Percentiles rank a stretch among this genome's conserved stretches.
Evolutionary conservation across 768 basidiomycete genomes (phyloP).

Genomic region (Mycena vulgaris): DNA sequence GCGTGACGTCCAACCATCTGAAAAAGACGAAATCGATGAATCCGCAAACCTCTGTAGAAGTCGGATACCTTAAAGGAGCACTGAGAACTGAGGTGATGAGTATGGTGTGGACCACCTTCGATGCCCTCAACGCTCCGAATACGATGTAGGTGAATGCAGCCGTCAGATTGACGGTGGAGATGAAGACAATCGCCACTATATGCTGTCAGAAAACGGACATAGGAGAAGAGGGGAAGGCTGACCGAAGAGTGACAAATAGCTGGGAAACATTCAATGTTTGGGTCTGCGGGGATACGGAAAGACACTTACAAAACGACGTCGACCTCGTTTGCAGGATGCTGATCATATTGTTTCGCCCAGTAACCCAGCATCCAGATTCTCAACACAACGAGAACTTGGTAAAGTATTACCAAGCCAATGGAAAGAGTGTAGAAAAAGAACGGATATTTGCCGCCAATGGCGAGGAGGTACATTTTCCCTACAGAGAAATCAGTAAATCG

Average conservation of each 20-base stretch:
- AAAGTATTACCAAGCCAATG: conserved; percentile 14
- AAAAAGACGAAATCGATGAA: conserved; percentile 64
- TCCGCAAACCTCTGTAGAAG: too few relatives aligned
- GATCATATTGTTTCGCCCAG: conserved; percentile 34
- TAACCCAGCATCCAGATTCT: conserved; percentile 35
- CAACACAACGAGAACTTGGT: conserved; percentile 1
- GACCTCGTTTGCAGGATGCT: conserved; percentile 15
- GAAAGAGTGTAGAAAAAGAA: conserved; percentile 28
- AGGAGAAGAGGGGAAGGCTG: neutral
- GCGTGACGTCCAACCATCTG: conserved; percentile 37
- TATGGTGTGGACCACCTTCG: conserved; percentile 54
- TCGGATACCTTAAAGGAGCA: too few relatives aligned
- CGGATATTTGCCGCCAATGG: conserved; percentile 26
- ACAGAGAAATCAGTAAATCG: neutral
- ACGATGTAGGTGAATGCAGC: conserved; percentile 47
- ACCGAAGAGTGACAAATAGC: conserved; percentile 26
- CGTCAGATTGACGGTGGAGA: conserved; percentile 43
- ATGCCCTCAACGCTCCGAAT: conserved; percentile 57
- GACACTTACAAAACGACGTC: conserved; percentile 24
- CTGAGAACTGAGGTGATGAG: conserved; percentile 59
- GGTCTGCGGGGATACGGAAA: neutral
- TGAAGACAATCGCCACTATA: conserved; percentile 44
- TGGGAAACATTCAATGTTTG: neutral
- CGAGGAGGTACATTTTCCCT: conserved; percentile 34
- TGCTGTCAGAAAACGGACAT: neutral